These are phyloP conservation scores for Clarireedia homoeocarpa DNA, from an alignment of 2,329 filamentous ascomycete species.

Conservation along the genomic window DNA sequence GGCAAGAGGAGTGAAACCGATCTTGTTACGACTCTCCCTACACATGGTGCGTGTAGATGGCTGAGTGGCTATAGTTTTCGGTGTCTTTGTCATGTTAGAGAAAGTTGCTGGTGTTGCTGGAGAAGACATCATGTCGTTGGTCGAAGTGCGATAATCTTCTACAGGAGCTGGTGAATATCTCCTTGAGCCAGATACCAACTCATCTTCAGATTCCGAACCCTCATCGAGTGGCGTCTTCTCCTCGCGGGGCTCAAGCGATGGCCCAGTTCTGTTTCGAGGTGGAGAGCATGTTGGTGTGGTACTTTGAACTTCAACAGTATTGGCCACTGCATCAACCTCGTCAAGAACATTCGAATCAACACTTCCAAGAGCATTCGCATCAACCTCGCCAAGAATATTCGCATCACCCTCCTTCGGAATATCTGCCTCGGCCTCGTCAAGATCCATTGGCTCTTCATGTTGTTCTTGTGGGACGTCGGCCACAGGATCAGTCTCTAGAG, in stretches of 20 bases:
- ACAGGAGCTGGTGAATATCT: constrained; percentile 22
- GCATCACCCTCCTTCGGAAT: no score
- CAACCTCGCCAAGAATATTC: no score
- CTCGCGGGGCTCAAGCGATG: constrained; percentile 38
- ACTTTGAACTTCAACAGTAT: constrained; percentile 10
- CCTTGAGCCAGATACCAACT: constrained; percentile 33
- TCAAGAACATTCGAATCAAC: no score
- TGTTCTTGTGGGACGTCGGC: constrained; percentile 3
- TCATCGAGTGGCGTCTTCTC: constrained; percentile 37
- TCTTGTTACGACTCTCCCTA: constrained; percentile 21
- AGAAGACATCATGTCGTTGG: constrained; percentile 26
- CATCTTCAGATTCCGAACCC: constrained; percentile 50
- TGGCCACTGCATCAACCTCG: constrained; percentile 7
- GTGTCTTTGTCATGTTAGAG: constrained; percentile 17
- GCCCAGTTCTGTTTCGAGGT: constrained; percentile 13
- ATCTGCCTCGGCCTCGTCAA: constrained; percentile 2
- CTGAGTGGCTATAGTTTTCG: constrained; percentile 12
- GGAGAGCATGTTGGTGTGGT: constrained; percentile 23
- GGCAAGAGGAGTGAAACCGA: constrained; percentile 58
- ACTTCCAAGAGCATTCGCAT: no score
- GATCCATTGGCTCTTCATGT: constrained; percentile 9
- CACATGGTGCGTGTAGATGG: not conserved
- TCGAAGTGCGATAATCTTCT: constrained; percentile 22
- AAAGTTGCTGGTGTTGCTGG: constrained; percentile 38
- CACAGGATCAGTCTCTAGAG: constrained; percentile 10